Base-by-base conservation (phyloP, 495 filamentous ascomycete genomes). In the Tuber microsphaerosporum region DNA sequence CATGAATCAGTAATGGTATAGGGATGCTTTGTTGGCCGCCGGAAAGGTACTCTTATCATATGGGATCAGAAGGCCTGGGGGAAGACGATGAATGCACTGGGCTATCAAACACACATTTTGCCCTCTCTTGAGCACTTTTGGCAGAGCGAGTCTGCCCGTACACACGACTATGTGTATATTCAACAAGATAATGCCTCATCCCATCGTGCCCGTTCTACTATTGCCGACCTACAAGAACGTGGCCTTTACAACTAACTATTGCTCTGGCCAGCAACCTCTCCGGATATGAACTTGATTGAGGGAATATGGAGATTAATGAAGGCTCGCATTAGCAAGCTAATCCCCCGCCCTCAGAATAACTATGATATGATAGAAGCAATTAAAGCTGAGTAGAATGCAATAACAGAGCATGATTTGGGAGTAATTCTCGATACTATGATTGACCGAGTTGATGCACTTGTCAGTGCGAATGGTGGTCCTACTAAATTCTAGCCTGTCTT, bases 1-100 rank as follows among this genome's bases (percentile, higher is more conserved):
- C 19, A 43, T 7, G 39, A 43, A 22, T 71, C 51, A 2, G 56
- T 73, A 17, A 70, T 75, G 20, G 70, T 78, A 1, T 75, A 41
- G 70, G 73, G 44, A 20, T 71, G n/a, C 20, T 71, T 73, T 43
- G 26, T 41, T 68, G 45, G 73, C 43, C 9, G 2, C 9, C 19
- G 0, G 1, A 46, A 46, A 43, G 70, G 70, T 2, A 20, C 37
- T 42, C 16, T n/a, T 7, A 31, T 69, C 37, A 26, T 69, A 14
- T 65, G 22, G 34, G 19, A 31, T 31, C n/a, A n/a, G n/a, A 61
- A 61, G 2, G 51, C n/a, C 10, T 61, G n/a, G 10, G 3, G n/a
- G 0, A 61, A 61, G 2, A 26, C n/a, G 0, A 31, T 61, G 3
- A 61, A 61, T 61, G 22, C 51, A 12, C 0, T n/a, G 6, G 12